Evolutionary conservation across 164 flowering plant genomes (phyloP).

Genomic region (Houttuynia cordata): DNA sequence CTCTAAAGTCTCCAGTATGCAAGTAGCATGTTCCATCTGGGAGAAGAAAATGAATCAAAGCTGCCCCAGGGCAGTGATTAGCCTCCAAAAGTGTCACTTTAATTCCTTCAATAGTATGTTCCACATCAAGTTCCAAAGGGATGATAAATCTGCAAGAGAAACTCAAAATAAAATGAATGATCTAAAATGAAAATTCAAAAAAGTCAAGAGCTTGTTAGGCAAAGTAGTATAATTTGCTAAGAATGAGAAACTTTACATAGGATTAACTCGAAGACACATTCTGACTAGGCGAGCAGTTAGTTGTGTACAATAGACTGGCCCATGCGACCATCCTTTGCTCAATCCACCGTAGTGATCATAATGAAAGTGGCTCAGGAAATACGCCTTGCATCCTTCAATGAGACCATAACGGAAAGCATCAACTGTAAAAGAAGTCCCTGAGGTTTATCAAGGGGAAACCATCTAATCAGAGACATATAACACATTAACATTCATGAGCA

Average conservation of each 20-base stretch:
- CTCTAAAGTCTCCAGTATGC: constrained; percentile 84
- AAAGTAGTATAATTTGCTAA: neutral
- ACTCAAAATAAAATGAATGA: neutral
- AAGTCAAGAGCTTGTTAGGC: neutral
- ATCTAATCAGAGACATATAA: neutral
- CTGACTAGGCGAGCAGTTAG: constrained; percentile 52
- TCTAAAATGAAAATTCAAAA: neutral
- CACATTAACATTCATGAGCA: neutral
- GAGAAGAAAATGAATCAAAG: constrained; percentile 47
- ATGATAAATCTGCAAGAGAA: constrained; percentile 28
- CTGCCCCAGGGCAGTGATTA: constrained; percentile 84
- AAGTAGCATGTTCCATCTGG: constrained; percentile 40
- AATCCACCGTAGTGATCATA: constrained; percentile 66
- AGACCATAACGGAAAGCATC: constrained; percentile 68
- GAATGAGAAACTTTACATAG: constrained; percentile 26
- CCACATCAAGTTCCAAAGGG: constrained; percentile 45
- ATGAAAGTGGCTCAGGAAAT: constrained; percentile 68
- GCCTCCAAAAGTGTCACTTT: constrained; percentile 62
- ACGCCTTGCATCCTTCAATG: constrained; percentile 55
- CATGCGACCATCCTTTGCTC: constrained; percentile 65
- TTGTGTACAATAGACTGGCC: constrained; percentile 60
- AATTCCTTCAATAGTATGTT: constrained; percentile 39
- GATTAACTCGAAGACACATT: constrained; percentile 46
- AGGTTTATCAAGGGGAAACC: neutral
- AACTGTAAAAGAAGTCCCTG: constrained; percentile 63